A percentile compares a stretch with the other conserved stretches of the same genome.
These are phyloP conservation scores for Dillenia suffruticosa DNA, from an alignment of 164 flowering plant species.

Conservation along the genomic window DNA sequence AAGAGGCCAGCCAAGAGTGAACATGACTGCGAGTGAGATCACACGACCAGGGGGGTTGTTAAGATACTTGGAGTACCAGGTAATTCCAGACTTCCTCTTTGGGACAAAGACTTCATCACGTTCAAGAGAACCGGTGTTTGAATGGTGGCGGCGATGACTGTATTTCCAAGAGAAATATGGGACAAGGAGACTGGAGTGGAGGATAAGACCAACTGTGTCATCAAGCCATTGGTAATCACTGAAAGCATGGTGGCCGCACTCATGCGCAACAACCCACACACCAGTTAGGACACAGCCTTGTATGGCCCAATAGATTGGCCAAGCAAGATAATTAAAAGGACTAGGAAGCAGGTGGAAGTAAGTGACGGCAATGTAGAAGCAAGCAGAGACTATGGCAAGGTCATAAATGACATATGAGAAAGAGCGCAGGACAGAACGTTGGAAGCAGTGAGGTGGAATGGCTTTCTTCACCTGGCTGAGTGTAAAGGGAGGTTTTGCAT, in stretches of 20 bases:
- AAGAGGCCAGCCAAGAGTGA: constrained; percentile 75
- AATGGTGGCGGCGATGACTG: constrained; percentile 89
- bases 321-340: constrained; percentile 48
- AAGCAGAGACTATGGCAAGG: constrained; percentile 39
- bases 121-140: constrained; percentile 77
- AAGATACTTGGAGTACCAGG: constrained; percentile 54
- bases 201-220: constrained; percentile 73
- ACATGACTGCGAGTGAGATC: constrained; percentile 38
- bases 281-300: constrained; percentile 80
- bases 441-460: constrained; percentile 82
- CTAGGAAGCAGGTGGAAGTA: constrained; percentile 48
- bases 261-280: constrained; percentile 91
- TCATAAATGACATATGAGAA: constrained; percentile 65
- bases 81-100: constrained; percentile 41
- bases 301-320: constrained; percentile 56
- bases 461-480: constrained; percentile 68
- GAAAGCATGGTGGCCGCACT: constrained; percentile 91
- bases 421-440: constrained; percentile 65
- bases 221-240: constrained; percentile 83
- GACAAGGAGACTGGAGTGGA: constrained; percentile 72
- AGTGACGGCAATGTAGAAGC: constrained; percentile 48
- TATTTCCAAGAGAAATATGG: constrained; percentile 93
- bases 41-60: constrained; percentile 75
- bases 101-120: constrained; percentile 87
- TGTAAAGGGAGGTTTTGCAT: constrained; percentile 61